These are phyloP conservation scores for Cryphonectria japonica DNA, from an alignment of 2,329 filamentous ascomycete species.

Conservation along the genomic window DNA sequence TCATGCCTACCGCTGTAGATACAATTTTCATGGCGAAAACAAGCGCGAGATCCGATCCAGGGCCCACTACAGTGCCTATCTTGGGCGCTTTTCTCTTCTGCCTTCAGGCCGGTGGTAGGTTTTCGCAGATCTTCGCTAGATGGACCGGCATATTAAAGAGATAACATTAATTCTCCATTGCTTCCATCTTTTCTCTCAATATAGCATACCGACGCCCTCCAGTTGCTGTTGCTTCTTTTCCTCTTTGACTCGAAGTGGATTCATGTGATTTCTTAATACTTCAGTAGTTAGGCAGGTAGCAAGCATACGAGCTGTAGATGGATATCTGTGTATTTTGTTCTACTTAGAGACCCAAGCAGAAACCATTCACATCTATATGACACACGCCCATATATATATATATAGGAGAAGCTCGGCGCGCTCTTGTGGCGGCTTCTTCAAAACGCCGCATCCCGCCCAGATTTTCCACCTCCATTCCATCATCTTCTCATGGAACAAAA, in stretches of 20 bases:
- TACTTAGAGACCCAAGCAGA: background rate
- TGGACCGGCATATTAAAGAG: background rate
- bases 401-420: background rate
- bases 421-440: conserved; percentile 9
- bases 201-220: background rate
- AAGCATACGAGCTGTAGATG: background rate
- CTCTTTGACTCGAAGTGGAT: background rate
- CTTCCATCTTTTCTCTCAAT: background rate
- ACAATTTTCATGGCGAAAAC: background rate
- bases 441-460: conserved; percentile 4
- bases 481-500: conserved; percentile 22
- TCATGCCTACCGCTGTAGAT: background rate
- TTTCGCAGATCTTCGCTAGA: background rate
- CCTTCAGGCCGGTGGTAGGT: background rate
- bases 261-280: too few relatives aligned
- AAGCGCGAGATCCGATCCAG: background rate
- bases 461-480: background rate
- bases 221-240: background rate
- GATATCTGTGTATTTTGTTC: background rate
- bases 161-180: background rate
- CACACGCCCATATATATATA: background rate
- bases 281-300: background rate
- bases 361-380: background rate
- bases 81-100: background rate
- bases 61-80: background rate